Evolutionary conservation across 768 basidiomycete species (phyloP).

Genomic region (Suillus subaureus): DNA sequence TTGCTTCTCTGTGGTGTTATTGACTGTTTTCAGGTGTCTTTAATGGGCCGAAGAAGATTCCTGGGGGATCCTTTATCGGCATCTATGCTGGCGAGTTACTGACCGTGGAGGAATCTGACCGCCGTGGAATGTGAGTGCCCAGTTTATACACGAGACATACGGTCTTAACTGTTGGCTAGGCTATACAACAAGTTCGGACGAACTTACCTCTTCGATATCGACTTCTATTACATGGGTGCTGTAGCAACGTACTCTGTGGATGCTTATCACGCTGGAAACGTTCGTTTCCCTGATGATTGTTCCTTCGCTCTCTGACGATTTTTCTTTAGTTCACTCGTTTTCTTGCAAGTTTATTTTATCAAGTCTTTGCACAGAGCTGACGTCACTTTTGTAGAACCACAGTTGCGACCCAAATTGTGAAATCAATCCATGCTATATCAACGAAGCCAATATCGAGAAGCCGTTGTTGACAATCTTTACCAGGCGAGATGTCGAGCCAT

Average conservation of each 20-base stretch:
- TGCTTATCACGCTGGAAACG: conserved; percentile 87
- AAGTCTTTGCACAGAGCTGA: not conserved
- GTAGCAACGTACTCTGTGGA: conserved; percentile 64
- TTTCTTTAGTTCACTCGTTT: conserved; percentile 82
- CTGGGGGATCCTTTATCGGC: conserved; percentile 72
- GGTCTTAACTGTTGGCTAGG: conserved; percentile 37
- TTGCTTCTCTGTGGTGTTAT: not conserved
- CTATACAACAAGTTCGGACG: conserved; percentile 73
- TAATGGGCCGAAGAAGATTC: conserved; percentile 64
- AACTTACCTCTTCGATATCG: conserved; percentile 83
- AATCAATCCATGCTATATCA: conserved; percentile 75
- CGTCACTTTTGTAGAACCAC: conserved; percentile 64
- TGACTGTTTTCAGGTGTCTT: conserved; percentile 60
- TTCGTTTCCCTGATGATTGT: conserved; percentile 39
- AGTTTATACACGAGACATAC: not conserved
- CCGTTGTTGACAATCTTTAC: conserved; percentile 74
- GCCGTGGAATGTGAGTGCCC: conserved; percentile 63
- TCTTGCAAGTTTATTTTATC: conserved; percentile 50
- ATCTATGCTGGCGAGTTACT: conserved; percentile 86
- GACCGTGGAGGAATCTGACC: conserved; percentile 65
- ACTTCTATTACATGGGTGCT: conserved; percentile 66
- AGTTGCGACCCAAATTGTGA: conserved; percentile 86
- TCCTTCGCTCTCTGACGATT: conserved; percentile 3
- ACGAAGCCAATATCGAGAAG: conserved; percentile 72
- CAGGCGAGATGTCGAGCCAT: conserved; percentile 56